Percentiles rank a stretch among this genome's conserved stretches.
phyloP scores from a whole-genome alignment of 2,329 filamentous ascomycete species.

The Scytalidium lignicola region DNA sequence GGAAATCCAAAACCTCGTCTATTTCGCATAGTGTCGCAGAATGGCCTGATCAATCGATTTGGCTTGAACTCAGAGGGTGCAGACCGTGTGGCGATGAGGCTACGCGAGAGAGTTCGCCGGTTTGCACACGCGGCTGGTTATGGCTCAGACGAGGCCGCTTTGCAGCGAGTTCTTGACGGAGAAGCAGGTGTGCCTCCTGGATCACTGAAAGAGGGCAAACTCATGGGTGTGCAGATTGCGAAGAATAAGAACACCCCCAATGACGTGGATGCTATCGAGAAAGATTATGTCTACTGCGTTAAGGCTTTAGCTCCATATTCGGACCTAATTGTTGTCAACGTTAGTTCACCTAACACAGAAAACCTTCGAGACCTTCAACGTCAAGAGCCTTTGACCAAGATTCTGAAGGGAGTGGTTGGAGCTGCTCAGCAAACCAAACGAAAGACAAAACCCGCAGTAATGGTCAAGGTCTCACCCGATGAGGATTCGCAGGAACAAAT shows the following conservation, averaged over 20 bases:
- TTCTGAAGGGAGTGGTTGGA: constrained; percentile 76
- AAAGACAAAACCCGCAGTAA: constrained; percentile 71
- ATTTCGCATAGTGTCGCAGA: constrained; percentile 77
- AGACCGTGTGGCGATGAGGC: constrained; percentile 73
- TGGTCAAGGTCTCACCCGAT: constrained; percentile 98
- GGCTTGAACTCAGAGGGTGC: constrained; percentile 90
- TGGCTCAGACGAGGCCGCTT: constrained; percentile 55
- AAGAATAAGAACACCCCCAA: constrained; percentile 96
- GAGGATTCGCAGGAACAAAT: constrained; percentile 84
- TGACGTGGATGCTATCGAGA: constrained; percentile 76
- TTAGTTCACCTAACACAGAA: constrained; percentile 93
- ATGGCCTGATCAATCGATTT: constrained; percentile 92
- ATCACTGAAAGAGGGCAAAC: constrained; percentile 67
- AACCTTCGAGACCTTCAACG: constrained; percentile 84
- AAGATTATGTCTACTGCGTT: constrained; percentile 87
- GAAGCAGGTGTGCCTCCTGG: constrained; percentile 74
- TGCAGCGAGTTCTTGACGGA: constrained; percentile 71
- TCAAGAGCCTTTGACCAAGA: constrained; percentile 72
- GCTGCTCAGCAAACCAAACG: constrained; percentile 67
- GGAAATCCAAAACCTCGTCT: constrained; percentile 87
- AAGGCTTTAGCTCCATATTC: constrained; percentile 78
- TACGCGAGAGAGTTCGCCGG: constrained; percentile 71
- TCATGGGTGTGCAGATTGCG: constrained; percentile 87
- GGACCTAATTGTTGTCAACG: constrained; percentile 96
- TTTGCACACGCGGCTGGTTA: constrained; percentile 70